Evolutionary conservation across 148 eudicot genomes (phyloP), one percentile per base, ranked within the genome.

Genomic region (Spergularia marina): DNA sequence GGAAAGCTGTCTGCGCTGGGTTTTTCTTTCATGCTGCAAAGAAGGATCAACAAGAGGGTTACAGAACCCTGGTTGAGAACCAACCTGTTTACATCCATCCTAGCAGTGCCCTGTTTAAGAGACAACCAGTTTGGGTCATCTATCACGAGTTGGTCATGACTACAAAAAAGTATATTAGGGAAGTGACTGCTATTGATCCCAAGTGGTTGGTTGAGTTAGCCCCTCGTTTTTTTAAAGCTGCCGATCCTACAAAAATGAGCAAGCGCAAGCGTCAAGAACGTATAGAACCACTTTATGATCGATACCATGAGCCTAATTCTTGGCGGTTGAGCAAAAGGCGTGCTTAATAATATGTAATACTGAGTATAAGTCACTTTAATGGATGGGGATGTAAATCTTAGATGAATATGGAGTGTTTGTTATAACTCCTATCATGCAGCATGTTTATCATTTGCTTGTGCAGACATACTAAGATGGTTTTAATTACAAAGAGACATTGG

Each of bases 61-160:
- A 93, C 69, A 84, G 92, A 77, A 94, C 97, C 23, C 71, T 94
- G 18, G 97, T 91, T 13, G 97, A 94, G 81, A 94, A 94, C 76
- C 98, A 94, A 83, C 92, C 94, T 5, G 97, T 94, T 30, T 91
- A 91, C 79, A 94, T 94, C 47, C 97, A 91, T 68, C 98, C 98
- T 1, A 91, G 98, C 84, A 91, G 97, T 86, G 97, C 97, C 51
- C 81, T 92, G 25, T 95, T 95, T 75, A 97, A 95, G 82, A 87
- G 94, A 68, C 99, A 95, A 56, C 97, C 97, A 6, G 96, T 89
- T 54, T 95, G 99, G 99, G 96, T 95, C 14, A 87, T 95, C 56
- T 95, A 95, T 83, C 97, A 95, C 41, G 99, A 95, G 80, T 75
- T 95, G 72, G 97, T 95, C 11, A 95, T 95, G 99, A 95, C 99